Conservation (phyloP, 2,329 filamentous ascomycete species). For the Talaromyces atroroseus region DNA sequence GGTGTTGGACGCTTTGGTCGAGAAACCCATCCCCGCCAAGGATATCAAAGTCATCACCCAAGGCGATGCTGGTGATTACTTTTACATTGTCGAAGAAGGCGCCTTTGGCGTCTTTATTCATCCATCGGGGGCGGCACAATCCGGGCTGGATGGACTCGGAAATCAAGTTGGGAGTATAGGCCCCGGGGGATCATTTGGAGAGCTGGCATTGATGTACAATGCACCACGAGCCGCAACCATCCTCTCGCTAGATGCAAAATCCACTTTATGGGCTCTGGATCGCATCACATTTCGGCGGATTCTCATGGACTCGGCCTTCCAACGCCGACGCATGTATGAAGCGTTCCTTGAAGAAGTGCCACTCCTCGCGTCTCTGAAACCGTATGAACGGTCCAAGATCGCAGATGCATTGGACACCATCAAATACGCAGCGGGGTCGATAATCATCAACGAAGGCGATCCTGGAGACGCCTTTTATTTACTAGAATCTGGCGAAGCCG, state of each 20-base stretch:
- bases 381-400: conserved; percentile 95
- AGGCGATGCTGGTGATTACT: conserved; percentile 93
- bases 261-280: conserved; percentile 89
- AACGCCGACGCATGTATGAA: conserved; percentile 93
- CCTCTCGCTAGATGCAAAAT: conserved; percentile 69
- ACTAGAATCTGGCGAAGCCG: conserved; percentile 78
- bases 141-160: conserved; percentile 77
- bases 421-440: conserved; percentile 72
- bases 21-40: conserved; percentile 92
- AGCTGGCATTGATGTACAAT: conserved; percentile 98
- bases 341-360: conserved; percentile 93
- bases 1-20: conserved; percentile 82
- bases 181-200: conserved; percentile 88
- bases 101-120: conserved; percentile 90
- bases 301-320: conserved; percentile 96
- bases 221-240: conserved; percentile 93
- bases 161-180: conserved; percentile 74
- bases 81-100: conserved; percentile 93
- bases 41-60: conserved; percentile 88
- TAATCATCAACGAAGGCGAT: conserved; percentile 88
- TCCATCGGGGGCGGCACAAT: conserved; percentile 65
- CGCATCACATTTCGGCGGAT: conserved; percentile 96
- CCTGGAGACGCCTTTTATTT: conserved; percentile 88
- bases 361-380: conserved; percentile 72
- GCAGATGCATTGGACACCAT: conserved; percentile 90